Evolutionary conservation across 2,329 filamentous ascomycete species (phyloP), one percentile per base, ranked within the genome.

Genomic region (Calonectria pteridis): DNA sequence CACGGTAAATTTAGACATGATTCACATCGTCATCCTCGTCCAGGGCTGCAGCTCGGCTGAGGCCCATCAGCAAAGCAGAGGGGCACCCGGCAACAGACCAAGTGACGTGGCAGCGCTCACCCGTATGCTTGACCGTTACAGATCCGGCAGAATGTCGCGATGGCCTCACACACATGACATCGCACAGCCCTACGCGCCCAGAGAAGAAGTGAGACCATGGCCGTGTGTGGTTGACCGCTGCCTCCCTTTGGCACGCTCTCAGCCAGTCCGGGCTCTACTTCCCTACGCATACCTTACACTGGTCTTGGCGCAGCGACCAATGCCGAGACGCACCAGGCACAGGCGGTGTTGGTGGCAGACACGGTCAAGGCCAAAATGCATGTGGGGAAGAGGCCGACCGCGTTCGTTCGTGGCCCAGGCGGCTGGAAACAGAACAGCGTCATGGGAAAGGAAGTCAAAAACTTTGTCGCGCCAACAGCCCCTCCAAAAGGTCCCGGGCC

Each of bases 341-440:
- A 40, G n/a, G 55, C 23, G 28, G 58, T 49, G 29, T 58, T 46
- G 59, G 37, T 59, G 37, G 35, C 53, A 64, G 23, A 37, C 58
- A 31, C 29, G 18, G 68, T 67, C 64, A 71, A 31, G 53, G 53
- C 55, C 75, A 73, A 74, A 68, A 55, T 51, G 40, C n/a, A 71
- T 76, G 72, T 77, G 71, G 76, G 73, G 79, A 77, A 77, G 73
- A 77, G 73, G 66, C 74, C 78, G 80, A 79, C 76, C 72, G 71
- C 73, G 69, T 73, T 74, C 67, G 65, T 64, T 31, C 35, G 55
- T 62, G 71, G 65, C 67, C 75, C 74, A 75, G 63, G 70, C 67
- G 73, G 75, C 78, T 74, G 72, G 75, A 75, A 72, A 40, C 67
- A 53, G 51, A 75, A 35, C 66, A 77, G 74, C 77, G 77, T 79